Evolutionary conservation across 2,329 filamentous ascomycete species (phyloP), one percentile per base, ranked within the genome.

Genomic region (Alternaria triticina): DNA sequence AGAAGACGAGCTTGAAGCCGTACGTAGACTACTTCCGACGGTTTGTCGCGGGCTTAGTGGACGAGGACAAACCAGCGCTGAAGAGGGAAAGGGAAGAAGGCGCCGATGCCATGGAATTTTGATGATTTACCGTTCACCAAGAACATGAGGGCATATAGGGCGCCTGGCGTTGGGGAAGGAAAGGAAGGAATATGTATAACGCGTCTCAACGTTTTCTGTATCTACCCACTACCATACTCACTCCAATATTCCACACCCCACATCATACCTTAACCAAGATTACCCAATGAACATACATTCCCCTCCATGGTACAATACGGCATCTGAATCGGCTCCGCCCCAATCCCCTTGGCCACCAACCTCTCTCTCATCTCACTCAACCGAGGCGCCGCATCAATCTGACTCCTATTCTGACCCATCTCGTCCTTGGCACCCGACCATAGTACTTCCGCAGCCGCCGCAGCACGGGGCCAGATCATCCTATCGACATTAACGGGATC

Each of bases 1-100:
- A 99, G 82, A 99, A 98, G 88, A 99, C 96, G 23, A 93, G 93
- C 69, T 81, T 99, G 75, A 97, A 91, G 83, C 93, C 94, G 9
- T 98, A 97, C 77, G 89, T 98, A 36, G 94, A 98, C 61, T 90
- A 91, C 70, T 98, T 99, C 81, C 87, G 91, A 70, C 86, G 85
- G 1, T 97, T 97, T 80, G 93, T 98, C 8, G 86, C 88, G 10
- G 86, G 83, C 0, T 79, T 99, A 59, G 86, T 97, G 79, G 94
- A 90, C 79, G 95, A 97, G 62, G 90, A 92, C 72, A 81, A 80
- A 64, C 66, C 66, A 7, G 77, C 67, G 43, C 66, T 77, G 11
- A 85, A 85, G 74, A 76, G 83, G 71, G 89, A 90, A 77, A 84
- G 84, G 66, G 89, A 88, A 27, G 84, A 85, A 12, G 80, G 74